phyloP scores from a whole-genome alignment of 805 yeast genomes.

The Monosporozyma aquatica region DNA sequence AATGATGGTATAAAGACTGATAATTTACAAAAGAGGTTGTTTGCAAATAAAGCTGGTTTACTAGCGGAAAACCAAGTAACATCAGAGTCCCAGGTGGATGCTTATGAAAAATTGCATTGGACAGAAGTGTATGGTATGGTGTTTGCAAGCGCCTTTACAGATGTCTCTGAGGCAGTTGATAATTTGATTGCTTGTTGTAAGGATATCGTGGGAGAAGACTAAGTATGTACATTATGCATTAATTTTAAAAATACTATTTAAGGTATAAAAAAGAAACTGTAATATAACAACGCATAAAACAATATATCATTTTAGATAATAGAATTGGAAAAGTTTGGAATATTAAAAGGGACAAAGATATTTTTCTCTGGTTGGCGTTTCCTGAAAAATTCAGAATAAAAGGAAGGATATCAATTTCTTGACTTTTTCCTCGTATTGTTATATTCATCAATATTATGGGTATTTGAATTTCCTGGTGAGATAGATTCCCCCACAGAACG shows the following conservation, averaged over 20 bases:
- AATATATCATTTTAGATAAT: neutral
- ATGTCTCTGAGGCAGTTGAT: slow-evolving; percentile 37
- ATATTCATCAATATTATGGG: neutral
- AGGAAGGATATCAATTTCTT: neutral
- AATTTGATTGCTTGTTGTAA: slow-evolving; percentile 32
- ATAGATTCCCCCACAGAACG: slow-evolving; percentile 1
- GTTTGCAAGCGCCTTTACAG: slow-evolving; percentile 40
- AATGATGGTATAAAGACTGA: neutral
- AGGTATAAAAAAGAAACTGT: too few relatives aligned
- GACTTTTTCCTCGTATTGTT: neutral
- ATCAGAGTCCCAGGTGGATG: slow-evolving; percentile 1
- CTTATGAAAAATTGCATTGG: slow-evolving; percentile 33
- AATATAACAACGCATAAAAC: neutral
- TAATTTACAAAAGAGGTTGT: slow-evolving; percentile 8
- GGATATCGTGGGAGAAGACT: slow-evolving; percentile 38
- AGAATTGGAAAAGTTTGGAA: too few relatives aligned
- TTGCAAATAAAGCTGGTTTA: slow-evolving; percentile 4
- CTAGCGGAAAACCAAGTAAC: slow-evolving; percentile 1
- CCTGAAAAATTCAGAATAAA: too few relatives aligned
- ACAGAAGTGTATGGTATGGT: slow-evolving; percentile 42
- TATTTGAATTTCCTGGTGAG: neutral
- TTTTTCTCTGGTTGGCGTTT: too few relatives aligned
- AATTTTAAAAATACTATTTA: too few relatives aligned
- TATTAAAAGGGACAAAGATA: too few relatives aligned
- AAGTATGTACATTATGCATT: too few relatives aligned